Conservation (phyloP, 1,284 basidiomycete species). For the Lentinus polychrous region DNA sequence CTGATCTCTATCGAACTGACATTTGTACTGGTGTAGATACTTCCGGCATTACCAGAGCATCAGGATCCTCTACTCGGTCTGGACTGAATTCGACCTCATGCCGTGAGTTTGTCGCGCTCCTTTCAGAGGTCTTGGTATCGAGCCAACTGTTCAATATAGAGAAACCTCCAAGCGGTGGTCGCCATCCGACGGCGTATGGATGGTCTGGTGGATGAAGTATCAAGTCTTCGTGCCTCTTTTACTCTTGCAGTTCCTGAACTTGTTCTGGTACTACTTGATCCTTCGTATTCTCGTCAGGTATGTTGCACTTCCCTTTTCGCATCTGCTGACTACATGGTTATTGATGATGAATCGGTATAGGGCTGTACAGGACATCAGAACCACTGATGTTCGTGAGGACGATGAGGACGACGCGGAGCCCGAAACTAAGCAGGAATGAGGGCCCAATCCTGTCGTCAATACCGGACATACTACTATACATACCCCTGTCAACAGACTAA, state of each 20-base stretch:
- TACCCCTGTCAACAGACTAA: too few relatives aligned
- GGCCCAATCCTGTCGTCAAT: too few relatives aligned
- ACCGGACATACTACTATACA: too few relatives aligned
- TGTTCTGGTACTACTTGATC: conserved; percentile 90
- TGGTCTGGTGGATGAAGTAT: conserved; percentile 75
- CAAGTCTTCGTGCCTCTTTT: conserved; percentile 76
- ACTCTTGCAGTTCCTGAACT: conserved; percentile 75
- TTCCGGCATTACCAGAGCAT: conserved; percentile 95
- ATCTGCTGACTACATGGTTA: too few relatives aligned
- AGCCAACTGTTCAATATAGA: conserved; percentile 28
- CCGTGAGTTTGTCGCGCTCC: conserved; percentile 49
- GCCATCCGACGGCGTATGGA: conserved; percentile 61
- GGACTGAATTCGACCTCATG: conserved; percentile 72
- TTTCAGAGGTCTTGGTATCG: background rate
- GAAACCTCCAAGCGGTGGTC: conserved; percentile 53
- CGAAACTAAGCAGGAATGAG: conserved; percentile 26
- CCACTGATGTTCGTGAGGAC: conserved; percentile 52
- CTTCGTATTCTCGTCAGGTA: conserved; percentile 58
- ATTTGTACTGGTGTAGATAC: conserved; percentile 49
- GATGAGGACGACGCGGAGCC: conserved; percentile 53
- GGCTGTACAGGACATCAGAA: conserved; percentile 21
- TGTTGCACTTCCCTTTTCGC: conserved; percentile 12
- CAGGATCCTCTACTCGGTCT: conserved; percentile 83
- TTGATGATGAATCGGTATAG: conserved; percentile 10
- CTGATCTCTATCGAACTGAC: too few relatives aligned